Evolutionary conservation across 371 early-diverging fungal genomes (phyloP).

Genomic region (Encephalitozoon cuniculi): DNA sequence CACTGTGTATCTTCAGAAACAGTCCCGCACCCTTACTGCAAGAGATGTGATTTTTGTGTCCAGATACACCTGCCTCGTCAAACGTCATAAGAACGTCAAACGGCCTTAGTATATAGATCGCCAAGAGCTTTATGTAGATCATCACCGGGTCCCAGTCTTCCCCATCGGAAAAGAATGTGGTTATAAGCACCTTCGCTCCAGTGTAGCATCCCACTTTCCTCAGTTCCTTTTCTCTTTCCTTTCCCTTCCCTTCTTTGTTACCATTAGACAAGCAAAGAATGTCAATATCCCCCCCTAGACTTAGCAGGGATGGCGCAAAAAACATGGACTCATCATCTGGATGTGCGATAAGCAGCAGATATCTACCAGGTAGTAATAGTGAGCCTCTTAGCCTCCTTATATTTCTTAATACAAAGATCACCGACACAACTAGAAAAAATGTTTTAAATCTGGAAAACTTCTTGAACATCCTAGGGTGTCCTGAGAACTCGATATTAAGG

Average conservation of each 20-base stretch:
- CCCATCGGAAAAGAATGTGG: slow-evolving; percentile 41
- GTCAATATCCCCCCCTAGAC: slow-evolving; percentile 59
- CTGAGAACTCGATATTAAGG: neutral
- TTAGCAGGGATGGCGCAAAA: slow-evolving; percentile 74
- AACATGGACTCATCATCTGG: slow-evolving; percentile 99
- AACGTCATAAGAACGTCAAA: slow-evolving; percentile 71
- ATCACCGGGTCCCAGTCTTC: slow-evolving; percentile 27
- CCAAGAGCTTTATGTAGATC: slow-evolving; percentile 23
- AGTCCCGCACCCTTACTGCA: slow-evolving; percentile 68
- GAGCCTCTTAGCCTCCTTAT: neutral
- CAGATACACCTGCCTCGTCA: slow-evolving; percentile 78
- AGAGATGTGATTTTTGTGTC: slow-evolving; percentile 81
- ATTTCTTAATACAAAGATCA: neutral
- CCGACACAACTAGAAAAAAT: neutral
- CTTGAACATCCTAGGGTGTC: neutral
- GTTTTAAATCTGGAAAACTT: neutral
- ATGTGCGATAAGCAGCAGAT: slow-evolving; percentile 78
- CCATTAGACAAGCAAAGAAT: slow-evolving; percentile 75
- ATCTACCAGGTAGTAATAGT: neutral
- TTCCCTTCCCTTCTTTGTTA: slow-evolving; percentile 63
- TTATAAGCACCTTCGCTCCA: slow-evolving; percentile 18
- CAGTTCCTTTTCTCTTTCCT: slow-evolving; percentile 35
- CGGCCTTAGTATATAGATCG: slow-evolving; percentile 4
- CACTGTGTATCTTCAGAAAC: slow-evolving; percentile 31
- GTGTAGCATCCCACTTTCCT: slow-evolving; percentile 11